phyloP scores from a whole-genome alignment of 768 basidiomycete species.

The Hericium coralloides region DNA sequence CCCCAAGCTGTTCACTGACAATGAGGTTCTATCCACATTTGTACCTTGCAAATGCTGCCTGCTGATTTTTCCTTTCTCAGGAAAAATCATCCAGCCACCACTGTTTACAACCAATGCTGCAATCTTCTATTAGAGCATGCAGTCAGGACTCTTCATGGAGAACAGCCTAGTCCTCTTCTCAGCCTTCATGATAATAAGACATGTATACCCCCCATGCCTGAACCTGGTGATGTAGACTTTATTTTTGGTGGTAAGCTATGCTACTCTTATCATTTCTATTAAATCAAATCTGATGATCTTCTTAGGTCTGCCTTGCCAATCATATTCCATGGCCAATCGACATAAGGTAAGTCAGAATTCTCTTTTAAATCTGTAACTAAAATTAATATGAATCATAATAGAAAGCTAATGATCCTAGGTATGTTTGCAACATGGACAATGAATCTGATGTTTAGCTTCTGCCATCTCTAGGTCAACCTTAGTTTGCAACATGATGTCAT shows the following conservation, averaged over 20 bases:
- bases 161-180: conserved; percentile 28
- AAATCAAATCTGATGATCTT: neutral
- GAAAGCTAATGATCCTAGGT: conserved; percentile 57
- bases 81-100: conserved; percentile 48
- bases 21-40: conserved; percentile 36
- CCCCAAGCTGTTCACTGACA: conserved; percentile 53
- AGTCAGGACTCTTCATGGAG: conserved; percentile 36
- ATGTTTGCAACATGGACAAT: neutral
- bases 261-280: neutral
- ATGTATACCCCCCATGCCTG: conserved; percentile 39
- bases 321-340: conserved; percentile 60
- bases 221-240: conserved; percentile 52
- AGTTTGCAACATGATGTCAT: conserved; percentile 62
- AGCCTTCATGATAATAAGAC: conserved; percentile 30
- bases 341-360: conserved; percentile 33
- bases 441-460: neutral
- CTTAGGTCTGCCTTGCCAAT: conserved; percentile 69
- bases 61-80: conserved; percentile 25
- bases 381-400: conserved; percentile 16
- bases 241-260: conserved; percentile 59
- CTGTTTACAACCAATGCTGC: conserved; percentile 57
- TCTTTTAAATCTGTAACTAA: neutral
- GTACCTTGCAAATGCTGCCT: neutral
- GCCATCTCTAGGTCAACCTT: conserved; percentile 42
- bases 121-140: conserved; percentile 53